A percentile compares a stretch with the other conserved stretches of the same genome.
These are phyloP conservation scores for Aspergillus sp. DNA, from an alignment of 2,329 filamentous ascomycete species.

Conservation along the genomic window DNA sequence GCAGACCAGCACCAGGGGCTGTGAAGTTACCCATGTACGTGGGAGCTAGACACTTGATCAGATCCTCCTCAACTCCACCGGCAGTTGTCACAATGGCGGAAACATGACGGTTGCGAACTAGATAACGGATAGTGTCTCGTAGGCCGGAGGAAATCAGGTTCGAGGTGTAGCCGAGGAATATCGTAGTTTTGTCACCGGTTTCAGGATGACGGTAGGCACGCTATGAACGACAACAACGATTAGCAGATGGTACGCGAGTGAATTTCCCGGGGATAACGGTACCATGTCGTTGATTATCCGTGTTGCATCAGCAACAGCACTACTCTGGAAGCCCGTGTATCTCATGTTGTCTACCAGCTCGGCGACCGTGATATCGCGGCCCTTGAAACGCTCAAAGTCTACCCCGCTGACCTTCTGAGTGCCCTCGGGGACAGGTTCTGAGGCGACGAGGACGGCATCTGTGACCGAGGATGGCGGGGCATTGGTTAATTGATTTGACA, in stretches of 20 bases:
- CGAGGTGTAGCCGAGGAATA: conserved; percentile 96
- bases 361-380: conserved; percentile 74
- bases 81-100: conserved; percentile 93
- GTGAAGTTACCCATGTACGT: conserved; percentile 91
- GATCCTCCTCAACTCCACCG: conserved; percentile 92
- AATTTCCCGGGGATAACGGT: conserved; percentile 18
- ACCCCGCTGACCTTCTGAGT: conserved; percentile 84
- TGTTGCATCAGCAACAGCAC: conserved; percentile 79
- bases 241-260: neutral
- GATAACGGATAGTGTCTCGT: conserved; percentile 84
- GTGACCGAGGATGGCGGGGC: conserved; percentile 62
- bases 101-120: conserved; percentile 89
- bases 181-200: conserved; percentile 77
- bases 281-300: conserved; percentile 97
- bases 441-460: conserved; percentile 80
- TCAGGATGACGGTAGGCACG: conserved; percentile 79
- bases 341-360: conserved; percentile 80
- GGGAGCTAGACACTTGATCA: conserved; percentile 95
- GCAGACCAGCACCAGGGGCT: conserved; percentile 72
- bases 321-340: conserved; percentile 82
- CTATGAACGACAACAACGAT: conserved; percentile 41
- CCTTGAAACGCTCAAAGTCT: conserved; percentile 80
- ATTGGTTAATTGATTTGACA: conserved; percentile 13
- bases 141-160: conserved; percentile 97
- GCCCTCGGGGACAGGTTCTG: conserved; percentile 68